Percentiles rank a stretch among this genome's conserved stretches.
These are phyloP conservation scores for Huntiella abstrusa DNA, from an alignment of 2,329 filamentous ascomycete genomes.

Conservation along the genomic window DNA sequence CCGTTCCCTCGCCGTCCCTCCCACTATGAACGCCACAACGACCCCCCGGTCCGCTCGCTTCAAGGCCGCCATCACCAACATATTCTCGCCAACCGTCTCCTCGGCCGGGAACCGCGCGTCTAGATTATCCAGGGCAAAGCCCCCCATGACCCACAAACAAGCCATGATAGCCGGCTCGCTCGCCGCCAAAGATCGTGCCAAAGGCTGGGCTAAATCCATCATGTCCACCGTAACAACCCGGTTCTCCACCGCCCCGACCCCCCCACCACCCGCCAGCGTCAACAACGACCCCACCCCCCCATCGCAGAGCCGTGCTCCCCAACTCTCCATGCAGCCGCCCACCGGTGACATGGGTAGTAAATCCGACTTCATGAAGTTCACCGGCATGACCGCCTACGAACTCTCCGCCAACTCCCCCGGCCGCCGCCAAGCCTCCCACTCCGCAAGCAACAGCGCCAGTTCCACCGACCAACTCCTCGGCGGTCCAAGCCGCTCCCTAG, in stretches of 20 bases:
- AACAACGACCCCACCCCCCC: not conserved
- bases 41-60: constrained; percentile 26
- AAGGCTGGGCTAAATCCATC: constrained; percentile 13
- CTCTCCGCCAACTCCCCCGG: constrained; percentile 21
- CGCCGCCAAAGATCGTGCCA: constrained; percentile 16
- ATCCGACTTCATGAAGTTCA: constrained; percentile 26
- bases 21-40: constrained; percentile 25
- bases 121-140: constrained; percentile 16
- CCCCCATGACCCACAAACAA: constrained; percentile 8
- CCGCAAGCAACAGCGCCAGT: constrained; percentile 17
- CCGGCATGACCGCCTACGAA: constrained; percentile 25
- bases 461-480: constrained; percentile 23
- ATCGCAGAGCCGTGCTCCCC: not conserved
- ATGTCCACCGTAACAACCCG: constrained; percentile 1
- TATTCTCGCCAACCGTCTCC: constrained; percentile 2
- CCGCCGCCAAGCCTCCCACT: constrained; percentile 16
- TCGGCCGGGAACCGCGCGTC: constrained; percentile 32
- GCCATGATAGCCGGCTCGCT: constrained; percentile 17
- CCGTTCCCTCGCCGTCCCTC: constrained; percentile 4
- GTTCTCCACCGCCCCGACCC: not conserved
- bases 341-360: constrained; percentile 13
- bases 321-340: not conserved
- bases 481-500: constrained; percentile 16
- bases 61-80: constrained; percentile 20
- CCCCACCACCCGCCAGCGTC: not conserved